Conservation (phyloP, 768 basidiomycete species). For the Hirschioporus abietinus region DNA sequence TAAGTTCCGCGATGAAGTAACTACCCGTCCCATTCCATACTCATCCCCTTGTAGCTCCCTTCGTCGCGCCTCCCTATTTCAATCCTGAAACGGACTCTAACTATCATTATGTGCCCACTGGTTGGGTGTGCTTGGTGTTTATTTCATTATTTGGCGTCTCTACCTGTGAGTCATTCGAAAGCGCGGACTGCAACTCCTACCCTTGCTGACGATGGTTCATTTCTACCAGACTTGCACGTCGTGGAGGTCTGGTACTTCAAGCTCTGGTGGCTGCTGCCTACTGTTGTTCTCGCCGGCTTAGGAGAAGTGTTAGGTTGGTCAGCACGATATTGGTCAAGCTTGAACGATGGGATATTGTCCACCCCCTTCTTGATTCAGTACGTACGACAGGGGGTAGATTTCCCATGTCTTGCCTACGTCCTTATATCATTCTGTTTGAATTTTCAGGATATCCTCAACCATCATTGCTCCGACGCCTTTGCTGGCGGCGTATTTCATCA, state of each 20-base stretch:
- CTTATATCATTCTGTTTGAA: not conserved
- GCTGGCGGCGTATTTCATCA: constrained; percentile 12
- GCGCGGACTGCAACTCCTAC: not conserved
- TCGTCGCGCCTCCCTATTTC: not conserved
- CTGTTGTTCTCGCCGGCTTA: constrained; percentile 16
- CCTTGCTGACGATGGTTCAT: not conserved
- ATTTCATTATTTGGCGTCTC: not conserved
- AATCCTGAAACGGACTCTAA: not conserved
- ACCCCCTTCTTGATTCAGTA: constrained; percentile 41
- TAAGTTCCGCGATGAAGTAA: not conserved
- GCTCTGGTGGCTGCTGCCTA: constrained; percentile 18
- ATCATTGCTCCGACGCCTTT: constrained; percentile 20
- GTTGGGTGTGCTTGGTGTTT: not conserved
- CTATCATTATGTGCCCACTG: not conserved
- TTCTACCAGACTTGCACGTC: constrained; percentile 16
- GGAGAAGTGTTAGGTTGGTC: constrained; percentile 23
- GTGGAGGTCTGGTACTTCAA: constrained; percentile 15
- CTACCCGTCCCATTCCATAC: not conserved
- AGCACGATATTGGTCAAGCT: constrained; percentile 17
- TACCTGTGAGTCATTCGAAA: not conserved
- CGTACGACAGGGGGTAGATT: constrained; percentile 10
- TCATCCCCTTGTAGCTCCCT: not conserved
- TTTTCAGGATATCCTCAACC: constrained; percentile 22
- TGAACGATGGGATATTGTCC: not conserved
- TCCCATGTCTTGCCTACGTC: not conserved